phyloP scores from a whole-genome alignment of 768 basidiomycete species.

The Tulasnella sp. region DNA sequence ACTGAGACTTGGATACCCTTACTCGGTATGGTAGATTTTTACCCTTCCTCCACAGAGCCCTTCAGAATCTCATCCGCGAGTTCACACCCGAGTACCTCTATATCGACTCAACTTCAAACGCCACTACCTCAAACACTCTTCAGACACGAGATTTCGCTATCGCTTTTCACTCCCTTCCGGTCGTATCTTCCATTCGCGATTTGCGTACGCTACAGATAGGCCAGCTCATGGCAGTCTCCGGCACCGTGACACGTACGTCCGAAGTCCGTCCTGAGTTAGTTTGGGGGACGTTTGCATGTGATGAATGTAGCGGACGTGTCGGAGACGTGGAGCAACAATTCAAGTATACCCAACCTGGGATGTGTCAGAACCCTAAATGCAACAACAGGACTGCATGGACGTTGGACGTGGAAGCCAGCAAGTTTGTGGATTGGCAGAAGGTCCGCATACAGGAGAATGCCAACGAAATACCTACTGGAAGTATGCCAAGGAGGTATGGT shows the following conservation, averaged over 20 bases:
- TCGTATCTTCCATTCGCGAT: constrained; percentile 90
- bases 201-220: constrained; percentile 89
- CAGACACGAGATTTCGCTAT: constrained; percentile 89
- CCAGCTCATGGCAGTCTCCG: constrained; percentile 86
- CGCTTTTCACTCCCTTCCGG: constrained; percentile 87
- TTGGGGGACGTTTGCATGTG: constrained; percentile 87
- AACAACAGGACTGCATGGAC: constrained; percentile 85
- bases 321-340: constrained; percentile 97
- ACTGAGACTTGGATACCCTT: neutral
- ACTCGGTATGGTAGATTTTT: constrained; percentile 41
- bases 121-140: constrained; percentile 74
- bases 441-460: constrained; percentile 98
- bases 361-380: constrained; percentile 92
- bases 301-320: constrained; percentile 72
- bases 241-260: constrained; percentile 93
- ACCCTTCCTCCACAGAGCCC: constrained; percentile 82
- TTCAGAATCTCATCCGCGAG: constrained; percentile 78
- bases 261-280: constrained; percentile 94
- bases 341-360: constrained; percentile 96
- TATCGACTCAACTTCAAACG: constrained; percentile 79
- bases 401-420: constrained; percentile 88
- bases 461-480: constrained; percentile 96
- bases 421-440: constrained; percentile 99
- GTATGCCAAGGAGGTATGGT: constrained; percentile 68
- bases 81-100: constrained; percentile 92